Evolutionary conservation across 1,284 basidiomycete genomes (phyloP).

Genomic region (Lentinula novae-zelandiae): DNA sequence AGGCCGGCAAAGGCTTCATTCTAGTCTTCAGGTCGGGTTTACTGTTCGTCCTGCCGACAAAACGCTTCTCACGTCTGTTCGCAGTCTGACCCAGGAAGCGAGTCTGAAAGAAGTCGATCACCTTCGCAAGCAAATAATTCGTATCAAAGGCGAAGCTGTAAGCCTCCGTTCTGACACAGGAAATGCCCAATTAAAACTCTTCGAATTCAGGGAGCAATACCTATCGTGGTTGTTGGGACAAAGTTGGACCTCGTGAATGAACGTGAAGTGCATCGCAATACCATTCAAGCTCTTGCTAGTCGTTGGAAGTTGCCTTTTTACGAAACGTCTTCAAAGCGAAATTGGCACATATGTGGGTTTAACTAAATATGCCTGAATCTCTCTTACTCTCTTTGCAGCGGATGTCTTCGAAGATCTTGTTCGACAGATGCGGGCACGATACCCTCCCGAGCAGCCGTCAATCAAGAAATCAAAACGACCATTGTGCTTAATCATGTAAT

Average conservation of each 20-base stretch:
- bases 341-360: conserved; percentile 62
- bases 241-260: conserved; percentile 83
- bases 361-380: not conserved
- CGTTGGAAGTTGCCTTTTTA: conserved; percentile 78
- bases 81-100: conserved; percentile 73
- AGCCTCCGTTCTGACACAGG: conserved; percentile 17
- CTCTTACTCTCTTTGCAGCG: conserved; percentile 16
- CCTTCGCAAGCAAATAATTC: conserved; percentile 76
- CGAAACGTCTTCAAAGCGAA: conserved; percentile 80
- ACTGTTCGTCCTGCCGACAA: not conserved
- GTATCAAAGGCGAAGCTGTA: conserved; percentile 69
- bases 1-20: conserved; percentile 76
- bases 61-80: not conserved
- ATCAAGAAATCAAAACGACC: conserved; percentile 32
- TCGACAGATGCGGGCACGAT: conserved; percentile 66
- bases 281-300: conserved; percentile 61
- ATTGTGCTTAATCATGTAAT: conserved; percentile 56
- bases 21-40: conserved; percentile 71
- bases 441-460: conserved; percentile 43
- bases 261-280: conserved; percentile 70
- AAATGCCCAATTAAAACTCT: conserved; percentile 3
- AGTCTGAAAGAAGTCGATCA: conserved; percentile 75
- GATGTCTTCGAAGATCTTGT: conserved; percentile 80
- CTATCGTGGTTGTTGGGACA: conserved; percentile 86
- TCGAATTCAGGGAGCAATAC: conserved; percentile 44